These are phyloP conservation scores for Catharanthus roseus DNA, from an alignment of 257 asterid species.

Conservation along the genomic window DNA sequence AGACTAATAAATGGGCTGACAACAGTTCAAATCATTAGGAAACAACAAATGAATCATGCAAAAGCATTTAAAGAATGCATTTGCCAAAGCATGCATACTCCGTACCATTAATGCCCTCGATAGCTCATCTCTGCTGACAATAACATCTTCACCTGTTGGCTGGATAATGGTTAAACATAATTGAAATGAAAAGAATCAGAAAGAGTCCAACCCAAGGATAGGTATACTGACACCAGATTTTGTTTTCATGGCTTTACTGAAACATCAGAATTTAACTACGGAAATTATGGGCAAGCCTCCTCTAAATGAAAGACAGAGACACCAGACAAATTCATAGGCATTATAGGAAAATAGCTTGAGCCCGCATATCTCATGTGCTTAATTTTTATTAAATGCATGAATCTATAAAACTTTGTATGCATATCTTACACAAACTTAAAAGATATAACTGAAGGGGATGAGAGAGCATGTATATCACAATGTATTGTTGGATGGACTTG, in stretches of 20 bases:
- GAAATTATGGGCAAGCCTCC: background rate
- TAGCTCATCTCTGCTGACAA: conserved; percentile 62
- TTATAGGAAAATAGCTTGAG: background rate
- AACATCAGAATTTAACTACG: background rate
- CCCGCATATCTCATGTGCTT: background rate
- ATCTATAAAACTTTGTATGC: background rate
- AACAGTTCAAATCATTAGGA: background rate
- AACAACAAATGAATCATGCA: background rate
- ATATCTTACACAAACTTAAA: background rate
- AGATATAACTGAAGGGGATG: background rate
- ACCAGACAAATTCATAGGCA: background rate
- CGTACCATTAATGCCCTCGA: conserved; percentile 88
- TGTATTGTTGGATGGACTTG: background rate
- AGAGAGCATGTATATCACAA: background rate
- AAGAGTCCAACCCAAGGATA: conserved; percentile 1
- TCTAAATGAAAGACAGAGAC: background rate
- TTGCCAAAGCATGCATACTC: conserved; percentile 14
- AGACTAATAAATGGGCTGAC: background rate
- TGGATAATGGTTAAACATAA: conserved; percentile 32
- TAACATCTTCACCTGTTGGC: conserved; percentile 67
- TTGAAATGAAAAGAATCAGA: conserved; percentile 21
- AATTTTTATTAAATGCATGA: background rate
- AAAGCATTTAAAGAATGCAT: conserved; percentile 5
- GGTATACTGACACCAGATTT: background rate
- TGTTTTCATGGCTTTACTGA: background rate